Evolutionary conservation across 75 land plant genomes (phyloP).

Genomic region (Picea sitchensis): DNA sequence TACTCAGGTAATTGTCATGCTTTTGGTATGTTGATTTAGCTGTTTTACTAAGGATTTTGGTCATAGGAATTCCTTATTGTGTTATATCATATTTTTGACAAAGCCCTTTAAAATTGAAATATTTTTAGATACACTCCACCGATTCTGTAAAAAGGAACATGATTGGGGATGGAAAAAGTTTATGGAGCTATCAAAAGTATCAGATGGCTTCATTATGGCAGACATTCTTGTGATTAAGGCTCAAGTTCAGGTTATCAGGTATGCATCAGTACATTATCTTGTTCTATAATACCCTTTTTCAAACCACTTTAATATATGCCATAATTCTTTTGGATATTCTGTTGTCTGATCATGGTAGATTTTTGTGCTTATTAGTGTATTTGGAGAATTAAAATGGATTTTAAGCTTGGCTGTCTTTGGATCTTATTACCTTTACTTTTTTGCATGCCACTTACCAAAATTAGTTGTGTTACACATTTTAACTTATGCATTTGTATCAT

Average conservation of each 20-base stretch:
- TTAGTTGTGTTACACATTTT: too few relatives aligned
- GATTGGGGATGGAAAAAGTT: constrained; percentile 99
- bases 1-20: constrained; percentile 71
- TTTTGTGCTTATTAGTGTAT: too few relatives aligned
- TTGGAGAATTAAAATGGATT: too few relatives aligned
- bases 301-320: neutral
- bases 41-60: neutral
- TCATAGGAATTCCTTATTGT: neutral
- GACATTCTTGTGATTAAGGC: constrained; percentile 97
- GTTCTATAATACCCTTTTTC: neutral
- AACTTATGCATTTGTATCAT: too few relatives aligned
- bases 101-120: neutral
- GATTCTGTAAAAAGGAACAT: constrained; percentile 99
- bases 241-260: constrained; percentile 99
- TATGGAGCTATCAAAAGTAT: constrained; percentile 98
- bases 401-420: too few relatives aligned
- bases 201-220: constrained; percentile 87
- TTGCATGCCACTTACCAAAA: too few relatives aligned
- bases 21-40: neutral
- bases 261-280: neutral
- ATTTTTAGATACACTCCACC: constrained; percentile 78
- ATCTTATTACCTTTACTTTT: too few relatives aligned
- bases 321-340: too few relatives aligned
- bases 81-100: constrained; percentile 3
- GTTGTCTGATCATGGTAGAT: too few relatives aligned